A percentile compares a stretch with the other conserved stretches of the same genome.
These are phyloP conservation scores for Casaregolazyma suthepensis DNA, from an alignment of 1,139 yeast species.

Conservation along the genomic window DNA sequence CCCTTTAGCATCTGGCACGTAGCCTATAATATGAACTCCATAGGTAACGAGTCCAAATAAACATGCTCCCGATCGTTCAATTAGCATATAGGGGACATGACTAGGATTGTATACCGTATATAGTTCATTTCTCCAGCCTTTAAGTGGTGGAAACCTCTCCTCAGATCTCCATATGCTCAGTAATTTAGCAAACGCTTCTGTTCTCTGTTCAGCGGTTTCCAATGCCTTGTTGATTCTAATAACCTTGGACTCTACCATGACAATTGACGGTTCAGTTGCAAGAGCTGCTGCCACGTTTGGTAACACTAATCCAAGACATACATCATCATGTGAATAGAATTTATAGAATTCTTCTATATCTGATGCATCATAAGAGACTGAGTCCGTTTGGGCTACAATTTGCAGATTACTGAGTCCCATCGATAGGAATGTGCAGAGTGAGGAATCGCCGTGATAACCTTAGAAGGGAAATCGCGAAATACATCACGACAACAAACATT, in stretches of 20 bases:
- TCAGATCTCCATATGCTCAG: slow-evolving; percentile 41
- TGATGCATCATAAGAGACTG: slow-evolving; percentile 36
- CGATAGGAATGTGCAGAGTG: not conserved
- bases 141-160: slow-evolving; percentile 39
- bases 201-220: slow-evolving; percentile 45
- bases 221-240: slow-evolving; percentile 38
- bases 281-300: slow-evolving; percentile 42
- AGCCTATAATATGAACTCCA: slow-evolving; percentile 86
- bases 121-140: slow-evolving; percentile 86
- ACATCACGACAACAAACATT: not conserved
- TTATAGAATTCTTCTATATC: slow-evolving; percentile 36
- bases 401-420: slow-evolving; percentile 22
- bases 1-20: slow-evolving; percentile 41
- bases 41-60: slow-evolving; percentile 81
- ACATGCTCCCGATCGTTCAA: slow-evolving; percentile 80
- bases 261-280: slow-evolving; percentile 27
- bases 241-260: slow-evolving; percentile 35
- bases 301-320: slow-evolving; percentile 49
- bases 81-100: slow-evolving; percentile 50
- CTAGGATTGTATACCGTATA: slow-evolving; percentile 63
- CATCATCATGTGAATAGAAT: slow-evolving; percentile 48
- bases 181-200: slow-evolving; percentile 39
- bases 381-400: slow-evolving; percentile 44
- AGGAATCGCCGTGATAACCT: not conserved
- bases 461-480: no score